These are phyloP conservation scores for Macrolepiota albuminosa DNA, from an alignment of 768 basidiomycete species.

Conservation along the genomic window DNA sequence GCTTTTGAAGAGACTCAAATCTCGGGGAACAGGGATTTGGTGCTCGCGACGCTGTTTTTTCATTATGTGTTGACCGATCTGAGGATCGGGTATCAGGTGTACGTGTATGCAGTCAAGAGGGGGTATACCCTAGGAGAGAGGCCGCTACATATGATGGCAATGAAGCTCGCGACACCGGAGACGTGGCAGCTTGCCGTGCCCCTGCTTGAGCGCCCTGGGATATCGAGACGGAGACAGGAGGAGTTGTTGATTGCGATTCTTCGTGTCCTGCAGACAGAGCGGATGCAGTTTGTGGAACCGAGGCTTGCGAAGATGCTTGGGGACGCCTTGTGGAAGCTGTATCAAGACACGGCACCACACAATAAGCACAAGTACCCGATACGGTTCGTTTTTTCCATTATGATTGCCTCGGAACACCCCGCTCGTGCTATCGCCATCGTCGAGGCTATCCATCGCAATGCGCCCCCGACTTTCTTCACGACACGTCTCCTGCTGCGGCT, in stretches of 20 bases:
- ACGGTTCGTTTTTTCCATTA: slow-evolving; percentile 37
- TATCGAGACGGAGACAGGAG: slow-evolving; percentile 28
- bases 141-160: slow-evolving; percentile 25
- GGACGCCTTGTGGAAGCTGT: slow-evolving; percentile 31
- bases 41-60: slow-evolving; percentile 19
- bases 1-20: slow-evolving; percentile 25
- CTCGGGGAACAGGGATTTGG: slow-evolving; percentile 20
- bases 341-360: slow-evolving; percentile 26
- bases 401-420: slow-evolving; percentile 34
- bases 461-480: slow-evolving; percentile 34
- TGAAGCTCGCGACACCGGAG: slow-evolving; percentile 25
- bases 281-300: slow-evolving; percentile 24
- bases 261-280: slow-evolving; percentile 28
- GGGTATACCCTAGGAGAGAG: slow-evolving; percentile 19
- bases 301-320: slow-evolving; percentile 28
- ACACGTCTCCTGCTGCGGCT: slow-evolving; percentile 33
- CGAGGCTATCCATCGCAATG: slow-evolving; percentile 28
- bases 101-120: slow-evolving; percentile 22
- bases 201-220: slow-evolving; percentile 27
- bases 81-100: slow-evolving; percentile 27
- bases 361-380: slow-evolving; percentile 36
- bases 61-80: slow-evolving; percentile 24
- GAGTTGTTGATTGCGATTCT: slow-evolving; percentile 35
- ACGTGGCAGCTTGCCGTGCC: slow-evolving; percentile 24
- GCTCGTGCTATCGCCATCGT: slow-evolving; percentile 33